These are phyloP conservation scores for Phylloporus arenicola DNA, from an alignment of 768 basidiomycete species.

Conservation along the genomic window DNA sequence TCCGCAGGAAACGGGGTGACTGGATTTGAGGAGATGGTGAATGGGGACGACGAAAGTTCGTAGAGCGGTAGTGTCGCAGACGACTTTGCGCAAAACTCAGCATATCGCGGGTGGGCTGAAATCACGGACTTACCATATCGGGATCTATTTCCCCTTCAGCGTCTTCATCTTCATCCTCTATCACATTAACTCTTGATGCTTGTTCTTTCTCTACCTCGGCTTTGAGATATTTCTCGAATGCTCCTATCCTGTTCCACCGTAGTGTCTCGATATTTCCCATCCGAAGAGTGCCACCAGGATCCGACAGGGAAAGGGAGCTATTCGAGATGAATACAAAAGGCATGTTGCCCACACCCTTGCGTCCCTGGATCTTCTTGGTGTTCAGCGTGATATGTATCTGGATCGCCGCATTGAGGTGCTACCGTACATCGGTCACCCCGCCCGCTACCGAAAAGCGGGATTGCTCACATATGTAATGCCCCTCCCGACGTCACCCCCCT, in stretches of 20 bases:
- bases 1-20: constrained; percentile 28
- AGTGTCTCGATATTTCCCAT: constrained; percentile 22
- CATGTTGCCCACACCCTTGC: constrained; percentile 55
- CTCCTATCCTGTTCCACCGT: constrained; percentile 27
- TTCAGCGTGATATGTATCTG: constrained; percentile 64
- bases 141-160: constrained; percentile 25
- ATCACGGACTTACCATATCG: constrained; percentile 19
- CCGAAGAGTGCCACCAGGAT: constrained; percentile 19
- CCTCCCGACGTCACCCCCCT: constrained; percentile 34
- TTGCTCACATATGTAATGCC: constrained; percentile 61
- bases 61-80: constrained; percentile 26
- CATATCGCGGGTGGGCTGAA: not conserved
- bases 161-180: constrained; percentile 21
- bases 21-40: constrained; percentile 23
- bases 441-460: not conserved
- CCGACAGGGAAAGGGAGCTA: constrained; percentile 32
- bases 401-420: constrained; percentile 51
- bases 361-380: constrained; percentile 42
- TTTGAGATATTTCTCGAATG: constrained; percentile 25
- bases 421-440: not conserved
- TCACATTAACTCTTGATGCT: constrained; percentile 9
- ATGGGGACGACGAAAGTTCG: constrained; percentile 22
- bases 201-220: constrained; percentile 27
- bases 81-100: constrained; percentile 14
- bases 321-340: constrained; percentile 56